Evolutionary conservation across 2,329 filamentous ascomycete species (phyloP).

Genomic region (Tolypocladium guangdongense): DNA sequence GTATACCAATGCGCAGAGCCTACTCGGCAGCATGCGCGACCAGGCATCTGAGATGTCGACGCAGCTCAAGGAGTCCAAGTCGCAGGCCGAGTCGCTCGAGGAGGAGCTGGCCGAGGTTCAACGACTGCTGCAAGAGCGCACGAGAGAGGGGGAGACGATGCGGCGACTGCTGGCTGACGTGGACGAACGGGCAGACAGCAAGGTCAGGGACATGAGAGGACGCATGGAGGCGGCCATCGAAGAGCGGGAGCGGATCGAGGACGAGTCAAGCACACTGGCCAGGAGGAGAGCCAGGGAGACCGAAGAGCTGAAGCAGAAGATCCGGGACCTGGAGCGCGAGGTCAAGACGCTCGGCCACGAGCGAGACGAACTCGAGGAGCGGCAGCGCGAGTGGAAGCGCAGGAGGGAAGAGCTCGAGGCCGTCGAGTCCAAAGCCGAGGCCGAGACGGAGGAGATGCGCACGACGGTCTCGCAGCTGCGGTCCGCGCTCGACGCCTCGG

Average conservation of each 20-base stretch:
- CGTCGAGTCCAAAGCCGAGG: conserved; percentile 53
- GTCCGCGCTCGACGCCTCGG: conserved; percentile 74
- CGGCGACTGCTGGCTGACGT: conserved; percentile 76
- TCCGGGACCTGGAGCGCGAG: conserved; percentile 72
- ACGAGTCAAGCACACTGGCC: conserved; percentile 71
- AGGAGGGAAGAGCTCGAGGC: conserved; percentile 68
- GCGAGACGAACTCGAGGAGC: conserved; percentile 64
- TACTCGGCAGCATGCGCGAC: conserved; percentile 88
- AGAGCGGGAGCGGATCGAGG: conserved; percentile 84
- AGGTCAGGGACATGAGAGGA: conserved; percentile 79
- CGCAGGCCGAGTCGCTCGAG: conserved; percentile 74
- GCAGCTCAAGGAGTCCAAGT: conserved; percentile 82
- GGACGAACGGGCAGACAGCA: conserved; percentile 68
- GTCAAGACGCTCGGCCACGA: conserved; percentile 61
- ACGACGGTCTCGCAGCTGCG: conserved; percentile 68
- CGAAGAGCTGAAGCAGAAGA: conserved; percentile 71
- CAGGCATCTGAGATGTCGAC: conserved; percentile 79
- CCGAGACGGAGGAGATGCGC: conserved; percentile 67
- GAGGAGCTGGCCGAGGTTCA: conserved; percentile 88
- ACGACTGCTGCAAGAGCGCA: conserved; percentile 74
- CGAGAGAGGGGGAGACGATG: conserved; percentile 91
- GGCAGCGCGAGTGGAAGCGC: conserved; percentile 63
- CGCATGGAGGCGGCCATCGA: conserved; percentile 85
- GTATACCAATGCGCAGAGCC: conserved; percentile 71
- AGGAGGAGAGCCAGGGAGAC: conserved; percentile 70